These are phyloP conservation scores for Termitomyces sp. DNA, from an alignment of 768 basidiomycete genomes.

Conservation along the genomic window DNA sequence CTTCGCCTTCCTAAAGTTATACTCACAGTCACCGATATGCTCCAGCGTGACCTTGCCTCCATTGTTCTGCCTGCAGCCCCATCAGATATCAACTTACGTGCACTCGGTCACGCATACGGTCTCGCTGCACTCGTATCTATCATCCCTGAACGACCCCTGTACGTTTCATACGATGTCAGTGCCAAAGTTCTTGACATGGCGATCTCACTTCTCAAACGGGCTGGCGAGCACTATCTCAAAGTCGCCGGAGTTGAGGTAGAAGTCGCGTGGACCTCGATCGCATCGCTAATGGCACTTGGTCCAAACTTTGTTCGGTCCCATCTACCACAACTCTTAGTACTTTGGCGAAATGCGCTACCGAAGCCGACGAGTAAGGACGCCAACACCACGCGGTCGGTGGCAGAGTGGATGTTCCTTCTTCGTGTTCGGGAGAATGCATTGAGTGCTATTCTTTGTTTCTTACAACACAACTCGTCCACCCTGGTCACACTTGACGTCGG, in stretches of 20 bases:
- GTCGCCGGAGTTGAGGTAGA: constrained; percentile 83
- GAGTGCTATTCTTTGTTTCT: constrained; percentile 82
- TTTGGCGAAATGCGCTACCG: constrained; percentile 96
- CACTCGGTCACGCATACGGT: constrained; percentile 87
- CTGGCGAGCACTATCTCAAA: constrained; percentile 85
- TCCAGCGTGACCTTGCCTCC: constrained; percentile 77
- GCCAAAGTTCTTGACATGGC: constrained; percentile 90
- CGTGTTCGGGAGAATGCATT: constrained; percentile 88
- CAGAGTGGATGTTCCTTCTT: constrained; percentile 89
- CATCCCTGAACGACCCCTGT: constrained; percentile 83
- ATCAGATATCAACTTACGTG: constrained; percentile 62
- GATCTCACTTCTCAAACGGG: constrained; percentile 82
- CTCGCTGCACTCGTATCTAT: constrained; percentile 83
- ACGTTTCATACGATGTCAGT: constrained; percentile 90
- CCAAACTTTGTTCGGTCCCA: constrained; percentile 92
- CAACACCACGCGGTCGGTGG: constrained; percentile 53
- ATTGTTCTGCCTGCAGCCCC: constrained; percentile 68
- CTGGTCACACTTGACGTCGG: constrained; percentile 90
- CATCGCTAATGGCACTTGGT: constrained; percentile 86
- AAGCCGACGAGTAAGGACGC: constrained; percentile 90
- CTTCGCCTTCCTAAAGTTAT: constrained; percentile 78
- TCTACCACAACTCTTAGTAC: constrained; percentile 86
- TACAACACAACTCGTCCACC: constrained; percentile 68
- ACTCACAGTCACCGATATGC: constrained; percentile 67
- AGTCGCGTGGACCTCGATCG: constrained; percentile 90